Evolutionary conservation across 169 alveolate species (phyloP), one percentile per base, ranked within the genome.

Genomic region (Eimeria praecox): DNA sequence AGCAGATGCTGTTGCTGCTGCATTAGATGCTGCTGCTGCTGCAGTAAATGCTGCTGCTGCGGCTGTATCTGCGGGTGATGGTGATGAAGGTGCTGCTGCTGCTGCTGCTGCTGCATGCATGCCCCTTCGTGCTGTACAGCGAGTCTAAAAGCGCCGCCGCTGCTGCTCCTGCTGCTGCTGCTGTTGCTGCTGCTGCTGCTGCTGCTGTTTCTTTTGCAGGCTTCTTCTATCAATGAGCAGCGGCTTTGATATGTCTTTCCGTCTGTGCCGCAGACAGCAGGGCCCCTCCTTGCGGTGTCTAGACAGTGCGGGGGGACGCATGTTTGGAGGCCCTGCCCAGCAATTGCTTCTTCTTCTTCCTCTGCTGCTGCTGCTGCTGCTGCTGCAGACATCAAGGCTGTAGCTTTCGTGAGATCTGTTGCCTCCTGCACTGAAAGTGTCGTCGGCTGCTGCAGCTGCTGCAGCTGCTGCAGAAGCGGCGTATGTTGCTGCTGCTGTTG

Each of bases 331-430:
- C 78, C 24, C 20, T 85, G 92, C 24, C 92, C 92, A 24, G 40
- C 38, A 12, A 85, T 35, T n/a, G 40, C 78, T 80, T 46, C 90
- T 49, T 80, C 90, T 18, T 80, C 69, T 35, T 80, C 69, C 16
- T 35, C 83, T 35, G 49, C 86, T 75, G 86, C 86, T 75, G 86
- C 83, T 78, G 89, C 91, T 54, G 75, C 92, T 33, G 92, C 92
- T 30, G 92, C 92, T 12, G 92, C 92, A 35, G 92, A 52, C 77
- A 85, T 85, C 42, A 85, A 69, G 8, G 75, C 78, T 18, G 92
- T 85, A 12, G 92, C 92, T 85, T 59, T 85, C 30, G 59, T 85
- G 54, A 85, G 92, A 78, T 85, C 92, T 52, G 78, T 85, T 3
- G 92, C 92, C 77, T 85, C 92, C 77, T 85, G 92, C 49, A 59